phyloP scores from a whole-genome alignment of 2,329 filamentous ascomycete genomes.

The Penicillium rolfsii region DNA sequence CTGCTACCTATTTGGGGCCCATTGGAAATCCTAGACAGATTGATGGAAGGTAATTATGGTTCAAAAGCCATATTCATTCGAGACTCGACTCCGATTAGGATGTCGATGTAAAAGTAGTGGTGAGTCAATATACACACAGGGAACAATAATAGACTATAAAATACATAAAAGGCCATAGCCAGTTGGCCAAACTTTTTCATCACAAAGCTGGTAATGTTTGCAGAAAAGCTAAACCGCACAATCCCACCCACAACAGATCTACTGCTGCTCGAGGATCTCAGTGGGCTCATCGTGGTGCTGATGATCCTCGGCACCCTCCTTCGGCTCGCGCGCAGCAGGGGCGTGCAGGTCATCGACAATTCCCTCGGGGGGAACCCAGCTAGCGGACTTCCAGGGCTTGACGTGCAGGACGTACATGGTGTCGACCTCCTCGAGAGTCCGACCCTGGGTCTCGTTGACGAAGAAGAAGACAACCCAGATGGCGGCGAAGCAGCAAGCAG shows the following conservation, averaged over 20 bases:
- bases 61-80: conserved; percentile 17
- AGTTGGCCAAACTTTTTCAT: conserved; percentile 8
- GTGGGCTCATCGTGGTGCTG: conserved; percentile 26
- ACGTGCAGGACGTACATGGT: conserved; percentile 73
- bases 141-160: conserved; percentile 17
- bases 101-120: conserved; percentile 18
- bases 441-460: conserved; percentile 72
- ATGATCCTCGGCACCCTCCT: conserved; percentile 28
- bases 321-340: conserved; percentile 15
- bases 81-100: conserved; percentile 16
- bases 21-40: neutral
- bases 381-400: conserved; percentile 63
- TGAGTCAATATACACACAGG: conserved; percentile 22
- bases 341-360: conserved; percentile 36
- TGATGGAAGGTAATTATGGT: neutral
- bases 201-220: neutral
- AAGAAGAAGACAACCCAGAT: conserved; percentile 75
- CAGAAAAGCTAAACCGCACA: too few relatives aligned
- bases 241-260: conserved; percentile 2
- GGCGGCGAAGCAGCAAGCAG: conserved; percentile 69
- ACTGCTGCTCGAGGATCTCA: conserved; percentile 22
- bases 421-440: conserved; percentile 77
- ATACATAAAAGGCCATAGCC: conserved; percentile 16
- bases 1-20: too few relatives aligned
- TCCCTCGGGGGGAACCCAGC: conserved; percentile 49